Base-by-base conservation (phyloP, 2,329 filamentous ascomycete species). In the Colletotrichum destructivum region DNA sequence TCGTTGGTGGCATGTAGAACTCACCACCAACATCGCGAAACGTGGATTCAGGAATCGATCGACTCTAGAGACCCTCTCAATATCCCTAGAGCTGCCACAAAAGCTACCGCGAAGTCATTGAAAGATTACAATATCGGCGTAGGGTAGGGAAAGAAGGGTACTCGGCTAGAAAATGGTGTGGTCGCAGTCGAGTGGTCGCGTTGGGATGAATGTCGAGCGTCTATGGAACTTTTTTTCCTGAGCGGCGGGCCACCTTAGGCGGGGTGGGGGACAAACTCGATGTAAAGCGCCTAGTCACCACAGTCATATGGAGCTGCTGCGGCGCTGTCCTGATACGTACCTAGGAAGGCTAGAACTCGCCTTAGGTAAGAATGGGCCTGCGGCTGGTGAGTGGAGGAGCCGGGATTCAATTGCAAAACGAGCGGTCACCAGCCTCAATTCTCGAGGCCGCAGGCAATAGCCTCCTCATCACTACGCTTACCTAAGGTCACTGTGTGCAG, bases 31-130 rank as follows among this genome's bases (percentile, higher is more conserved):
- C 81, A 84, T 86, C 59, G 47, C 62, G 67, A 52, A 66, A 40
- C 38, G 55, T 56, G 54, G 18, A 63, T 69, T 52, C 59, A 35
- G 83, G 78, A 84, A 86, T 85, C 87, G 88, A 79, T 86, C 86
- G 87, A 90, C 90, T 89, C 90, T 91, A 93, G 90, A 92, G 91
- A 92, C 89, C 86, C 88, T 91, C 88, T 89, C 89, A 90, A 87
- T 88, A 92, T 92, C 92, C 91, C 92, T 91, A 93, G 91, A 93
- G 90, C 90, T 88, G 82, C 84, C 86, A 87, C 85, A 82, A 84
- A 83, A 91, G 86, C 94, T 96, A 93, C 88, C 91, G 88, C 79
- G 80, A 79, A 82, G 83, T 88, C 89, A 91, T 91, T 89, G 87
- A 88, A 75, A 74, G 75, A 61, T 55, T 38, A n/a, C n/a, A 72